These are phyloP conservation scores for Parsonsia alboflavescens DNA, from an alignment of 257 asterid genomes.

Conservation along the genomic window DNA sequence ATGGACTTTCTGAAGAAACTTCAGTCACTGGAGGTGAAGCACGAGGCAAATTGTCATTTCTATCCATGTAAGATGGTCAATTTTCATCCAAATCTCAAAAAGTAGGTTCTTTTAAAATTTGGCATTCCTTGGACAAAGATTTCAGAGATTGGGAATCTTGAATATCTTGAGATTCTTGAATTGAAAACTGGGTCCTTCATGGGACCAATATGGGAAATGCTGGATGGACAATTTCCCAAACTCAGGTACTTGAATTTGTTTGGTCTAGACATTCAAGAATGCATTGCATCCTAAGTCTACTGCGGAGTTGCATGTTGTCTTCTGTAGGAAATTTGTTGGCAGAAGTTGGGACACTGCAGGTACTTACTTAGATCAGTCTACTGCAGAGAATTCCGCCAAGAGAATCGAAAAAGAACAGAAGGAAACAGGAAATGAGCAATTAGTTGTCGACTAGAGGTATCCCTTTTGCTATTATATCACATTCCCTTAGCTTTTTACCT, in stretches of 20 bases:
- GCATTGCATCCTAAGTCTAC: too few relatives aligned
- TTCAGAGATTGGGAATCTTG: background rate
- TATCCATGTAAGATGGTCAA: background rate
- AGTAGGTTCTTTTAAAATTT: background rate
- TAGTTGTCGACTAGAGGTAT: too few relatives aligned
- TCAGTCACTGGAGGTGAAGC: background rate
- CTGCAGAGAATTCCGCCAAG: too few relatives aligned
- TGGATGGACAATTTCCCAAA: background rate
- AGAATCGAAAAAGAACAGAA: too few relatives aligned
- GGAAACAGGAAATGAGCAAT: too few relatives aligned
- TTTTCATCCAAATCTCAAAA: background rate
- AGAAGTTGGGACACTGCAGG: background rate
- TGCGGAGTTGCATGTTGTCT: too few relatives aligned
- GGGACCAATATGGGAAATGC: background rate
- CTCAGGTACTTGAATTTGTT: background rate
- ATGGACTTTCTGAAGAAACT: background rate
- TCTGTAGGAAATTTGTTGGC: too few relatives aligned
- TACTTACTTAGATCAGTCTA: too few relatives aligned
- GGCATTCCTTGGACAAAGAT: background rate
- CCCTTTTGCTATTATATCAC: too few relatives aligned
- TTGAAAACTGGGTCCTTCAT: background rate
- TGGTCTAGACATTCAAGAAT: too few relatives aligned
- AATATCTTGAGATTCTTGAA: too few relatives aligned
- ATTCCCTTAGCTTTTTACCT: too few relatives aligned
- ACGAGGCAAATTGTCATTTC: background rate